phyloP scores from a whole-genome alignment of 2,329 filamentous ascomycete genomes.

The Pseudogymnoascus sp. region DNA sequence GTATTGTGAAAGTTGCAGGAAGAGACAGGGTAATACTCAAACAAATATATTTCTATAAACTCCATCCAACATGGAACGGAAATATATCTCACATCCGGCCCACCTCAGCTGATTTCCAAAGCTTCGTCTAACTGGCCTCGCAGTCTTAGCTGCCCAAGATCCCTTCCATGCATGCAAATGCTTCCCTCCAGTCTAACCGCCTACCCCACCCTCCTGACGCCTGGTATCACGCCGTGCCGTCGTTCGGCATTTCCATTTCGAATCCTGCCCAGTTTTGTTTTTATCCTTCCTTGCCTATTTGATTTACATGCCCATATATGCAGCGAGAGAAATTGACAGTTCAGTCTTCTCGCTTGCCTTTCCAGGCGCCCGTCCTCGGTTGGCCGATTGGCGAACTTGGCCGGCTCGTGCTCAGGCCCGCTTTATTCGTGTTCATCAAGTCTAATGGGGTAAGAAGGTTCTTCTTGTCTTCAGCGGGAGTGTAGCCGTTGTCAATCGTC shows the following conservation, averaged over 20 bases:
- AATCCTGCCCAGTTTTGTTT: neutral
- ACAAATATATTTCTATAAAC: slow-evolving; percentile 5
- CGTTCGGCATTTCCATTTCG: neutral
- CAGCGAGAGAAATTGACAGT: neutral
- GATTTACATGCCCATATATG: neutral
- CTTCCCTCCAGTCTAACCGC: neutral
- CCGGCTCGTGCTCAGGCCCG: slow-evolving; percentile 47
- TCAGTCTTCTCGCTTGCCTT: slow-evolving; percentile 3
- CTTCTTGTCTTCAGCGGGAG: slow-evolving; percentile 20
- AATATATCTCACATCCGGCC: neutral
- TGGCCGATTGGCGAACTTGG: slow-evolving; percentile 43
- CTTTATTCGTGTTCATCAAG: slow-evolving; percentile 33
- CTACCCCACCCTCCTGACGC: neutral
- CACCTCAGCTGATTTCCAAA: neutral
- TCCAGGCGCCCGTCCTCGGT: slow-evolving; percentile 31
- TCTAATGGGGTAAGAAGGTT: slow-evolving; percentile 18
- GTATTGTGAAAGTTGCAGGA: neutral
- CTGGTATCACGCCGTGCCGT: neutral
- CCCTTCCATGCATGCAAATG: neutral
- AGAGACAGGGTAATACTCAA: neutral
- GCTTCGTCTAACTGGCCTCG: neutral
- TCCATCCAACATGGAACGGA: neutral
- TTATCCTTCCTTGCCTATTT: neutral
- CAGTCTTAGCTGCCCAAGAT: neutral
- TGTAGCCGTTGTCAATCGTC: slow-evolving; percentile 31